phyloP scores from a whole-genome alignment of 2,329 filamentous ascomycete species.

The Diaporthe citriasiana region DNA sequence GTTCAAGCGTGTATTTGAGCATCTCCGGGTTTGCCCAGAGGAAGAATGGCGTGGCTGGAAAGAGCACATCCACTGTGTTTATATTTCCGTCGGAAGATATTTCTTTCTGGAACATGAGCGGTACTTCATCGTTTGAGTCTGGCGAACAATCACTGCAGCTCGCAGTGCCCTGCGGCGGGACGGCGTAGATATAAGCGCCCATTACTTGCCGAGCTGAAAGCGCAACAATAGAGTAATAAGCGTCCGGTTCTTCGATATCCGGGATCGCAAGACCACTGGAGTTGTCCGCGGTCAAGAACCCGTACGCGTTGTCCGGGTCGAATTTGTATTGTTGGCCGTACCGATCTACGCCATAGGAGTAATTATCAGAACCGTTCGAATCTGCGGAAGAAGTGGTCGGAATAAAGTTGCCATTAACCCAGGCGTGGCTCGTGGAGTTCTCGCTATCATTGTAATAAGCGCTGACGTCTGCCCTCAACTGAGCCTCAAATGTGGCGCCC shows the following conservation, averaged over 20 bases:
- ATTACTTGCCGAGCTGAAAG: slow-evolving; percentile 84
- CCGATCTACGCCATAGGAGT: slow-evolving; percentile 13
- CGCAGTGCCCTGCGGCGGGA: slow-evolving; percentile 65
- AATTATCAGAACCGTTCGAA: slow-evolving; percentile 18
- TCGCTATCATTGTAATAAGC: slow-evolving; percentile 37
- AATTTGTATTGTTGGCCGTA: slow-evolving; percentile 43
- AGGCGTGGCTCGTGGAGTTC: not conserved
- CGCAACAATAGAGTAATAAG: slow-evolving; percentile 81
- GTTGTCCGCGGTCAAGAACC: slow-evolving; percentile 74
- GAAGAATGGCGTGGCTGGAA: slow-evolving; percentile 87
- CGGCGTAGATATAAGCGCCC: slow-evolving; percentile 81
- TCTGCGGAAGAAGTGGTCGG: not conserved
- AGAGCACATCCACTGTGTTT: slow-evolving; percentile 89
- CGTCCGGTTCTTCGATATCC: slow-evolving; percentile 80
- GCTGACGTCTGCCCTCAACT: slow-evolving; percentile 37
- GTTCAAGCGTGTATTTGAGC: slow-evolving; percentile 83
- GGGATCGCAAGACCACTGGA: slow-evolving; percentile 73
- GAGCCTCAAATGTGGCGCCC: slow-evolving; percentile 39
- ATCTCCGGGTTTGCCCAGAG: slow-evolving; percentile 85
- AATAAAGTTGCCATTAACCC: slow-evolving; percentile 4
- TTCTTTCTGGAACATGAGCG: slow-evolving; percentile 84
- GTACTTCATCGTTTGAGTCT: slow-evolving; percentile 59
- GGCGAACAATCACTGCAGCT: too few species aligned
- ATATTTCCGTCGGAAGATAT: slow-evolving; percentile 87
- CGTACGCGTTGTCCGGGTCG: slow-evolving; percentile 43